Percentiles rank a stretch among this genome's conserved stretches.
phyloP scores from a whole-genome alignment of 176 grass and related monocot genomes.

The Poa pratensis region DNA sequence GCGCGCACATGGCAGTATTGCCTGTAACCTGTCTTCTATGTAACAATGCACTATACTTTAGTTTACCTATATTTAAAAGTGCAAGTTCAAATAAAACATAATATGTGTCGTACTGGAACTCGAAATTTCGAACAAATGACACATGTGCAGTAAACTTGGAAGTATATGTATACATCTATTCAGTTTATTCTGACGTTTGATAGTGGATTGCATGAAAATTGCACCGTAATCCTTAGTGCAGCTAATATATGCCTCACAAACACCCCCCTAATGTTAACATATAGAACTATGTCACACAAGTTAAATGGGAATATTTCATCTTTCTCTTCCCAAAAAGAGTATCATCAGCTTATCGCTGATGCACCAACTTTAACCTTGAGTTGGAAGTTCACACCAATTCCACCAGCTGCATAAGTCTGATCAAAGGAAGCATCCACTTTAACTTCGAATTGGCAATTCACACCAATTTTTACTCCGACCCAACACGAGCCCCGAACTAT shows the following conservation, averaged over 20 bases:
- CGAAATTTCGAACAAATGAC: background rate
- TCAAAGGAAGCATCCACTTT: background rate
- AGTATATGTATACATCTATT: background rate
- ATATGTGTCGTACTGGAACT: background rate
- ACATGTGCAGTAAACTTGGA: background rate
- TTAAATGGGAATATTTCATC: background rate
- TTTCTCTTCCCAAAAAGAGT: background rate
- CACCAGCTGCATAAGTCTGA: too few relatives aligned
- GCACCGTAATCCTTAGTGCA: background rate
- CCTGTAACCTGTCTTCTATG: too few relatives aligned
- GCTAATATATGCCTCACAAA: too few relatives aligned
- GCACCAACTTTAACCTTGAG: background rate
- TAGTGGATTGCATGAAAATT: background rate
- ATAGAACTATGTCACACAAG: too few relatives aligned
- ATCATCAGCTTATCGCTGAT: background rate
- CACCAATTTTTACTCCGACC: background rate
- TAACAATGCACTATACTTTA: background rate
- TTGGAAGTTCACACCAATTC: too few relatives aligned
- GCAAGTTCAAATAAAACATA: background rate
- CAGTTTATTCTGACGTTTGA: background rate
- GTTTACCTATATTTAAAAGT: background rate
- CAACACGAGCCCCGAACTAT: background rate
- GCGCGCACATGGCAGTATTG: too few relatives aligned
- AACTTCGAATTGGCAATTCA: background rate
- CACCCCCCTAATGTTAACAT: too few relatives aligned